These are phyloP conservation scores for Backusella parvicylindrica DNA, from an alignment of 192 early-diverging fungal genomes.

Conservation along the genomic window DNA sequence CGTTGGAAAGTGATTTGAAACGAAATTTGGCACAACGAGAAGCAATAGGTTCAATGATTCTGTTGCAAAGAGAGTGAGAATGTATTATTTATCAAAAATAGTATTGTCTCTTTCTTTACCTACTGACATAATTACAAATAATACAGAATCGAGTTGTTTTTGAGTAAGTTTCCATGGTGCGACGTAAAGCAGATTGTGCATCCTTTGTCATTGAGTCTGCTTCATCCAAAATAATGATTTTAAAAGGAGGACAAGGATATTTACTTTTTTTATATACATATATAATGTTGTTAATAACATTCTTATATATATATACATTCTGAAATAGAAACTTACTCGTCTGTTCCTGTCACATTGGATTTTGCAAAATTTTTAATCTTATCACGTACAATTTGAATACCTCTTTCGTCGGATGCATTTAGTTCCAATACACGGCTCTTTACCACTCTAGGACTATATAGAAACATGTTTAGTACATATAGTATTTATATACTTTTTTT, in stretches of 20 bases:
- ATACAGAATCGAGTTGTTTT: constrained; percentile 91
- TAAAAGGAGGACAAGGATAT: constrained; percentile 79
- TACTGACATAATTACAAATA: constrained; percentile 86
- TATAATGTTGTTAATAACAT: too few species aligned
- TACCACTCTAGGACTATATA: constrained; percentile 69
- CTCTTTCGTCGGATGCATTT: constrained; percentile 97
- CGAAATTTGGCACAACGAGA: constrained; percentile 96
- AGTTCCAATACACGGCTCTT: constrained; percentile 85
- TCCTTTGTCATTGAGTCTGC: constrained; percentile 96
- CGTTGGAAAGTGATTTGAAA: constrained; percentile 76
- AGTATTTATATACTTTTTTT: not conserved
- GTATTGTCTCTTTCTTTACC: constrained; percentile 34
- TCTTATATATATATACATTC: not conserved
- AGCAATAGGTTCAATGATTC: constrained; percentile 92
- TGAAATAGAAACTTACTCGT: constrained; percentile 40
- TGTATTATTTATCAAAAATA: not conserved
- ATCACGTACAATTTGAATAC: constrained; percentile 89
- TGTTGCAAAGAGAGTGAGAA: too few species aligned
- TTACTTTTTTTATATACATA: too few species aligned
- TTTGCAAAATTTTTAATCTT: constrained; percentile 95
- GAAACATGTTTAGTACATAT: not conserved
- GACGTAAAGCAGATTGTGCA: constrained; percentile 87
- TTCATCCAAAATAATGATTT: constrained; percentile 96
- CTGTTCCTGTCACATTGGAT: constrained; percentile 49
- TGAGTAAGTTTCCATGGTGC: constrained; percentile 95